These are phyloP conservation scores for Calocybe gambosa DNA, from an alignment of 1,284 basidiomycete genomes.

Conservation along the genomic window DNA sequence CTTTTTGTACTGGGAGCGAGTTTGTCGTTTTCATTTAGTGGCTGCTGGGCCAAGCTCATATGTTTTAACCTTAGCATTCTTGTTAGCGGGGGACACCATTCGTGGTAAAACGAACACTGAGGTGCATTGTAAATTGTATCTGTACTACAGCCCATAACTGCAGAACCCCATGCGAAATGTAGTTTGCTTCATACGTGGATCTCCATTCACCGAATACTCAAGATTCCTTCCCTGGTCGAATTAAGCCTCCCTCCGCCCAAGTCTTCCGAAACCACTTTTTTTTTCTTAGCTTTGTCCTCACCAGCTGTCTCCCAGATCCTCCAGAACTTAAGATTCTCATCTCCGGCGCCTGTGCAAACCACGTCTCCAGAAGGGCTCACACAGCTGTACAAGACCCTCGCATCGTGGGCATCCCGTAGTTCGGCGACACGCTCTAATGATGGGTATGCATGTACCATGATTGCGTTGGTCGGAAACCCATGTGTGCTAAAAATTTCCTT, in stretches of 20 bases:
- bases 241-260: slow-evolving; percentile 30
- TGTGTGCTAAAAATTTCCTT: slow-evolving; percentile 94
- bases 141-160: background rate
- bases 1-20: slow-evolving; percentile 75
- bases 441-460: slow-evolving; percentile 66
- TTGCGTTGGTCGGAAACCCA: slow-evolving; percentile 79
- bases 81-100: slow-evolving; percentile 65
- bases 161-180: background rate
- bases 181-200: background rate
- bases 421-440: slow-evolving; percentile 76
- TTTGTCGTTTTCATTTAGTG: slow-evolving; percentile 31
- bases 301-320: slow-evolving; percentile 62
- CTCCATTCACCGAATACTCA: slow-evolving; percentile 26
- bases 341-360: slow-evolving; percentile 84
- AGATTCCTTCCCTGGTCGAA: slow-evolving; percentile 34
- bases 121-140: background rate
- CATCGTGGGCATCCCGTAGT: slow-evolving; percentile 89
- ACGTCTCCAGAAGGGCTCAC: slow-evolving; percentile 84
- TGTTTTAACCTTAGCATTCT: slow-evolving; percentile 43
- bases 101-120: slow-evolving; percentile 41
- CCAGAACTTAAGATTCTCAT: slow-evolving; percentile 96
- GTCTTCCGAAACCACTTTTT: slow-evolving; percentile 29
- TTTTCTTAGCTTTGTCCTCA: slow-evolving; percentile 48
- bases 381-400: slow-evolving; percentile 81
- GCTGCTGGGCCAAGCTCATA: background rate